Conservation (phyloP, 192 early-diverging fungal genomes). For the Coemansia sp. region DNA sequence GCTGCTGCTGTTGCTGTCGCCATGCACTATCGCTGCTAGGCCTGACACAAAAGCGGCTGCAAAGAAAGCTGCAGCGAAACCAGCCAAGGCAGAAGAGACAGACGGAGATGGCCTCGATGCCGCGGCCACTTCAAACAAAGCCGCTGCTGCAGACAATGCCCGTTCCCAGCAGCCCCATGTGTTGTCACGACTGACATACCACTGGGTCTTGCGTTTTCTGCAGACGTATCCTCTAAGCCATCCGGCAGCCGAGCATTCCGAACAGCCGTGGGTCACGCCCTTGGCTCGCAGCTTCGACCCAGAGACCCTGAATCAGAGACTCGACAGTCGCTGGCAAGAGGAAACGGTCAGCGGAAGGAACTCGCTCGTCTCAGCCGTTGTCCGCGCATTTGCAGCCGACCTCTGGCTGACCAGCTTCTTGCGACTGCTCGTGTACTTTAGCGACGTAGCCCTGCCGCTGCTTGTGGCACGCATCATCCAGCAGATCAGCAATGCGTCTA, state of each 20-base stretch:
- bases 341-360: background rate
- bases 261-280: background rate
- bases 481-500: conserved; percentile 2
- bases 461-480: conserved; percentile 25
- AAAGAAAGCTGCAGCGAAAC: background rate
- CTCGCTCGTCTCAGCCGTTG: conserved; percentile 14
- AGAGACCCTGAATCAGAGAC: background rate
- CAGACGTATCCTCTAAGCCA: background rate
- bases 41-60: background rate
- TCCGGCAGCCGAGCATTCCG: background rate
- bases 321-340: conserved; percentile 16
- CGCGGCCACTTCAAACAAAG: no score
- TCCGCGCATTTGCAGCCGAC: conserved; percentile 17
- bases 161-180: background rate
- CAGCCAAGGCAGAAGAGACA: no score
- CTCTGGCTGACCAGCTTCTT: conserved; percentile 16
- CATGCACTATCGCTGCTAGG: background rate
- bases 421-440: conserved; percentile 25
- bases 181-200: conserved; percentile 31
- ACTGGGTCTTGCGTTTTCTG: conserved; percentile 30
- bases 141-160: background rate
- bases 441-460: conserved; percentile 17
- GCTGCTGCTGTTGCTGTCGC: no score
- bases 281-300: conserved; percentile 12
- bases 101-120: no score